Evolutionary conservation across 257 asterid species (phyloP).

Genomic region (Lycium ferocissimum): DNA sequence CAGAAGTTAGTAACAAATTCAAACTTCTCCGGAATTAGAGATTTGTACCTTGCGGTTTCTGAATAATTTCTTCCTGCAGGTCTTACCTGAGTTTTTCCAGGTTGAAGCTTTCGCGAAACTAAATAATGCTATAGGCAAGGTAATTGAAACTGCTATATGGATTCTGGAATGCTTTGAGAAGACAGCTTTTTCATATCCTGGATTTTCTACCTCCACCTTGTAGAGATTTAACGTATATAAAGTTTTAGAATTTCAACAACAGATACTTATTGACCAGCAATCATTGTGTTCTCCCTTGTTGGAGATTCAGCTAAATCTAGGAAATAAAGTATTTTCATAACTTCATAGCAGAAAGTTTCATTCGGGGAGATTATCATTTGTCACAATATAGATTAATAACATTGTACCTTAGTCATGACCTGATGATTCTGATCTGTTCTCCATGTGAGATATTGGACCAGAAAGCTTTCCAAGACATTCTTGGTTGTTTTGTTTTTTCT

Average conservation of each 20-base stretch:
- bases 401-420: neutral
- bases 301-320: neutral
- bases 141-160: constrained; percentile 36
- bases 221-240: neutral
- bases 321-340: neutral
- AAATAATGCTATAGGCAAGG: constrained; percentile 92
- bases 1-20: constrained; percentile 65
- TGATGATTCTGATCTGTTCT: constrained; percentile 5
- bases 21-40: constrained; percentile 4
- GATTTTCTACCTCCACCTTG: neutral
- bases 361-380: constrained; percentile 14
- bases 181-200: neutral
- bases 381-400: neutral
- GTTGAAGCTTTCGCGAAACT: constrained; percentile 97
- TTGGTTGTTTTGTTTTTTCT: constrained; percentile 6
- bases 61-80: constrained; percentile 64
- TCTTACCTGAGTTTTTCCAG: constrained; percentile 93
- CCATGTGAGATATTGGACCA: constrained; percentile 9
- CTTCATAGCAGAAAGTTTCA: neutral
- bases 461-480: constrained; percentile 22
- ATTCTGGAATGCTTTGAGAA: neutral
- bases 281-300: neutral
- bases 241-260: neutral
- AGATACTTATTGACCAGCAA: neutral
- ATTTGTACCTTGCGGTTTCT: constrained; percentile 38